A percentile compares a stretch with the other conserved stretches of the same genome.
Evolutionary conservation across 352 stramenopile genomes (phyloP).

Genomic region (Pythium biforme): DNA sequence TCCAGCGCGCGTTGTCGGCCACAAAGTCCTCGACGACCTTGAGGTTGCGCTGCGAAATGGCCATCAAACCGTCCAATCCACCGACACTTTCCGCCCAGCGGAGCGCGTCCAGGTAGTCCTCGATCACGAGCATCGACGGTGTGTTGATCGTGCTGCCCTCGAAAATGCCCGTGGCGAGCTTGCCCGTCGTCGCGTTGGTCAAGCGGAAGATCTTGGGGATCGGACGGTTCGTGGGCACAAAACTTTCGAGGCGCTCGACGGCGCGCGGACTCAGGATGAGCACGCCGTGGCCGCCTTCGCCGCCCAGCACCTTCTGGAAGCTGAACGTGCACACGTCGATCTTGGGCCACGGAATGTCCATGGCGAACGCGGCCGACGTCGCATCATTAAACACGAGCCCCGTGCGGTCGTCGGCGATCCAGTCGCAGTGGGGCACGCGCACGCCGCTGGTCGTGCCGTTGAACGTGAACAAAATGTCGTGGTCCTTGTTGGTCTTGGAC

Average conservation of each 20-base stretch:
- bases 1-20: constrained; percentile 93
- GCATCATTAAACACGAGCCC: constrained; percentile 98
- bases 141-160: constrained; percentile 99
- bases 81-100: constrained; percentile 95
- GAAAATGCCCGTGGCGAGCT: constrained; percentile 94
- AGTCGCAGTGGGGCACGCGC: constrained; percentile 94
- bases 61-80: constrained; percentile 92
- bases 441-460: constrained; percentile 99
- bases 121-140: constrained; percentile 98
- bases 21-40: constrained; percentile 96
- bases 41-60: constrained; percentile 94
- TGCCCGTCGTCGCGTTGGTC: constrained; percentile 95
- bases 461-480: constrained; percentile 99
- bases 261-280: constrained; percentile 96
- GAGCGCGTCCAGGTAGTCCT: constrained; percentile 99
- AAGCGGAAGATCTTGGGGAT: constrained; percentile 99
- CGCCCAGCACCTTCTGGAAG: constrained; percentile 99
- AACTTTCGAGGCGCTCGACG: constrained; percentile 96
- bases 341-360: constrained; percentile 99
- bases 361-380: constrained; percentile 97
- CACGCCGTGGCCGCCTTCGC: constrained; percentile 97
- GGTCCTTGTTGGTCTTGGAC: constrained; percentile 90
- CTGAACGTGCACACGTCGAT: constrained; percentile 99
- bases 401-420: constrained; percentile 93
- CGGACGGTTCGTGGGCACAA: constrained; percentile 85